These are phyloP conservation scores for Teratosphaeria pseudoeucalypti DNA, from an alignment of 2,329 filamentous ascomycete genomes.

Conservation along the genomic window DNA sequence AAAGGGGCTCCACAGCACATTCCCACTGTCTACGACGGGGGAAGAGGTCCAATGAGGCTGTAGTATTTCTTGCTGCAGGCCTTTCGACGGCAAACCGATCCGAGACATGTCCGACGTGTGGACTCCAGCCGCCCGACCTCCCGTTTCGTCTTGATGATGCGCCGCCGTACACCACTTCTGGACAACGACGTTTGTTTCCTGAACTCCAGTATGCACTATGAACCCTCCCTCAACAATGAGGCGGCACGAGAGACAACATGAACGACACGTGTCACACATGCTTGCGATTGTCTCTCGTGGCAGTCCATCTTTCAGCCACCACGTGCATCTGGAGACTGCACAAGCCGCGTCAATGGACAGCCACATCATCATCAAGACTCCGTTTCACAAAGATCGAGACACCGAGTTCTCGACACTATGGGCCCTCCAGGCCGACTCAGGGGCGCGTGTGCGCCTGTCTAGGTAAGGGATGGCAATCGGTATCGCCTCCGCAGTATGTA, in stretches of 20 bases:
- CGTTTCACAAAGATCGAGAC: background rate
- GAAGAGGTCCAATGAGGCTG: no score
- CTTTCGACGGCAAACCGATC: background rate
- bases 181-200: background rate
- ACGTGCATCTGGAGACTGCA: background rate
- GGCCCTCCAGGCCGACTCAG: background rate
- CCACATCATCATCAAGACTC: background rate
- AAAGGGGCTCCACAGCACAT: background rate
- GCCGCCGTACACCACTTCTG: background rate
- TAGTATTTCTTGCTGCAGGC: no score
- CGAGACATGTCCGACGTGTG: background rate
- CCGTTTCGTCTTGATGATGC: background rate
- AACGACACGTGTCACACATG: background rate
- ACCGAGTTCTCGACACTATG: background rate
- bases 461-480: background rate
- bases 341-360: background rate
- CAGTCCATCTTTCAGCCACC: background rate
- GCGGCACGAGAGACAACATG: background rate
- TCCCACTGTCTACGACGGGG: no score
- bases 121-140: background rate
- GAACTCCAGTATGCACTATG: background rate
- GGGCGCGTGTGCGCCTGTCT: background rate
- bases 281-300: background rate
- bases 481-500: background rate
- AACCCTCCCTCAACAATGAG: background rate